phyloP scores from a whole-genome alignment of 257 asterid species.

The Solanum pimpinellifolium region DNA sequence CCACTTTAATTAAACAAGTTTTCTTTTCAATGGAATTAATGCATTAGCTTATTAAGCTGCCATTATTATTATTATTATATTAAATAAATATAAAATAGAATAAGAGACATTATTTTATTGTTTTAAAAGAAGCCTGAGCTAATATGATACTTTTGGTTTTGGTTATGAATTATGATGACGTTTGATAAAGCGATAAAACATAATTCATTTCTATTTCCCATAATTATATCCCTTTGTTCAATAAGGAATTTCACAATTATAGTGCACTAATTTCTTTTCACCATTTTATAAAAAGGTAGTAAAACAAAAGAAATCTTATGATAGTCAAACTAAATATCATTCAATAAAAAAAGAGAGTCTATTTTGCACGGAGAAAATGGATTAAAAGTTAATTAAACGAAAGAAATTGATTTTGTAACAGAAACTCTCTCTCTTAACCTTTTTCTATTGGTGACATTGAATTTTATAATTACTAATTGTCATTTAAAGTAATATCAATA shows the following conservation, averaged over 20 bases:
- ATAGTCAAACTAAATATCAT: neutral
- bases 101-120: neutral
- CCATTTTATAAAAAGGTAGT: neutral
- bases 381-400: neutral
- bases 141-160: neutral
- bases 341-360: neutral
- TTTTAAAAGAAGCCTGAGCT: neutral
- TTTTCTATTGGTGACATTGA: neutral
- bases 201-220: neutral
- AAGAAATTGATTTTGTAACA: slow-evolving; percentile 9
- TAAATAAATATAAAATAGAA: neutral
- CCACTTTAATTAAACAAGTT: neutral
- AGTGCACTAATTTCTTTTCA: neutral
- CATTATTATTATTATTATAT: neutral
- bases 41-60: neutral
- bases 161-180: neutral
- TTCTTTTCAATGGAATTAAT: neutral
- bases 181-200: neutral
- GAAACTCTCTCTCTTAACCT: neutral
- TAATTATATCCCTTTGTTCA: neutral
- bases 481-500: neutral
- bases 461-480: neutral
- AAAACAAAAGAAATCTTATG: neutral
- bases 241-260: neutral
- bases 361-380: neutral